Conservation (phyloP, 2,329 filamentous ascomycete genomes). For the Mycosphaerella sp. region DNA sequence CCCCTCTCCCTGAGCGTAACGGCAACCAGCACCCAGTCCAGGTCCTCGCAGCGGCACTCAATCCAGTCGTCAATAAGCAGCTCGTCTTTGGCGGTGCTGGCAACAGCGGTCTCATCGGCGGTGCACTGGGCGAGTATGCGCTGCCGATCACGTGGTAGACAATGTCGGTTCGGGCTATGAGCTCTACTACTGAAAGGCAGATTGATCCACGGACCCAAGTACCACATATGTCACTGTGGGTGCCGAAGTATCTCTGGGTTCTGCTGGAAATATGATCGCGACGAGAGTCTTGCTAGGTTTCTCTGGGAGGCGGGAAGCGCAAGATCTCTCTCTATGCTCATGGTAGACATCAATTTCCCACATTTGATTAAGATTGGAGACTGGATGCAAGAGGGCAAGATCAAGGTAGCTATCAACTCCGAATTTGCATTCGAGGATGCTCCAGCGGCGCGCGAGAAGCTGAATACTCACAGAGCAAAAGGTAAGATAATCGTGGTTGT, state of each 20-base stretch:
- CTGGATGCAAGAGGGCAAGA: constrained; percentile 53
- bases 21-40: constrained; percentile 50
- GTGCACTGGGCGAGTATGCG: constrained; percentile 37
- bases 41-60: constrained; percentile 50
- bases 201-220: constrained; percentile 45
- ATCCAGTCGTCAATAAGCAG: constrained; percentile 57
- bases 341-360: constrained; percentile 37
- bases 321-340: constrained; percentile 37
- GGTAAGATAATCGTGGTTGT: constrained; percentile 53
- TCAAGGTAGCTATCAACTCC: constrained; percentile 52
- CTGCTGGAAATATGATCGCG: constrained; percentile 19
- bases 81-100: constrained; percentile 40
- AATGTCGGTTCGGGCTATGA: constrained; percentile 49
- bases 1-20: constrained; percentile 36
- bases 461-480: constrained; percentile 51
- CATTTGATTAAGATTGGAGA: constrained; percentile 47
- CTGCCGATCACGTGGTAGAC: constrained; percentile 50
- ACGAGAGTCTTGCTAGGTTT: constrained; percentile 42
- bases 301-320: constrained; percentile 47
- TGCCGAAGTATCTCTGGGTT: constrained; percentile 12
- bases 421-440: constrained; percentile 52
- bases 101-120: constrained; percentile 24
- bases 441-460: constrained; percentile 52
- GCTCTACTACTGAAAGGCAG: constrained; percentile 49
- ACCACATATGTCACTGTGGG: constrained; percentile 43